Base-by-base conservation (phyloP, 768 basidiomycete species). In the Clavulina sp. region DNA sequence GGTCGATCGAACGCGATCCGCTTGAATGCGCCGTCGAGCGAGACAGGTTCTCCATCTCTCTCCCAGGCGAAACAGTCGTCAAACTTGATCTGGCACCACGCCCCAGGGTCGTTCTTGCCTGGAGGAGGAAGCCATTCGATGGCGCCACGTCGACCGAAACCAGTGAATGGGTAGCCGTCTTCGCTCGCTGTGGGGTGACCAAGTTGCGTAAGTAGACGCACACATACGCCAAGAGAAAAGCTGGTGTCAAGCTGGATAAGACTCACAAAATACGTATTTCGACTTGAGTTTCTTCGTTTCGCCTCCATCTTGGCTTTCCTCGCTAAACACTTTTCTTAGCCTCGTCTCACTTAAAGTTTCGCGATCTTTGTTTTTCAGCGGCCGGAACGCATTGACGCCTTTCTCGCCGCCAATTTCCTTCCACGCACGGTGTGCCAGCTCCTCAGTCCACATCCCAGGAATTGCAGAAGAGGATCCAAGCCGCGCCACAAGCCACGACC, bases 81-180 rank as follows among this genome's bases (percentile, higher is more conserved):
- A 31, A 63, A 47, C n/a, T 58, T 54, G 26, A 65, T 36, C 5
- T 34, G 47, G 54, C 62, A 63, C 24, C 38, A 49, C 26, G 29
- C 32, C 16, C 47, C 33, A 2, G 54, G 54, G 26, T 46, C 43
- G 24, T 13, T 13, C 9, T 16, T 16, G 13, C 26, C 16, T 13
- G 13, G 13, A 24, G 9, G 9, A 13, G 43, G 26, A 24, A 26
- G 9, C 47, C 43, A 54, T 24, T 40, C 34, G 13, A 30, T 4
- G 41, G 16, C 9, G 1, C 54, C 54, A 18, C 13, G 6, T 31
- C 30, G 18, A 32, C 32, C 50, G 30, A 57, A 33, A 29, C 26
- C 54, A 31, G 57, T 41, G 46, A 54, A 58, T 9, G 61, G 57
- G 52, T 60, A 62, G 0, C 62, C 62, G 34, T 63, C 61, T 3